These are phyloP conservation scores for Aphanomyces invadans DNA, from an alignment of 352 stramenopile genomes.

Conservation along the genomic window DNA sequence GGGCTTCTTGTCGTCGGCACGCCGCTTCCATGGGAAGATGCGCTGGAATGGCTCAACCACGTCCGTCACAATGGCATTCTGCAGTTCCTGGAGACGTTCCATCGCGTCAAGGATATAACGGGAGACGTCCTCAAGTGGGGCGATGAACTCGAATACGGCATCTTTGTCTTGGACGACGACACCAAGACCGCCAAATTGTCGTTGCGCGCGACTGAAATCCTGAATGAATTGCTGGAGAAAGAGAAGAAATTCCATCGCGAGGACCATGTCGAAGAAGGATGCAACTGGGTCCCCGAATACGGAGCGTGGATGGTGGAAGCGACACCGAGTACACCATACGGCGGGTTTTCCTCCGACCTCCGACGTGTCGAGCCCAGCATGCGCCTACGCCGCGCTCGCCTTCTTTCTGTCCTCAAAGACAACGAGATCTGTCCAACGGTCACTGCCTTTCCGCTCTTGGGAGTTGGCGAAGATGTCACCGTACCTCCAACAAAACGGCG, in stretches of 20 bases:
- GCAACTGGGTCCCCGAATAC: slow-evolving; percentile 98
- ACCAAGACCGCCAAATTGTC: slow-evolving; percentile 84
- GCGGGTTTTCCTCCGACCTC: slow-evolving; percentile 91
- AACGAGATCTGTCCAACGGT: slow-evolving; percentile 97
- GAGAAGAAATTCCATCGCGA: slow-evolving; percentile 49
- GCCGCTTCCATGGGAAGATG: slow-evolving; percentile 93
- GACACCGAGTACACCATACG: slow-evolving; percentile 91
- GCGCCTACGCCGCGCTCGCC: slow-evolving; percentile 89
- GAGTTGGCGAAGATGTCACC: slow-evolving; percentile 87
- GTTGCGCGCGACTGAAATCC: slow-evolving; percentile 91
- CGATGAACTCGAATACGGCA: slow-evolving; percentile 98
- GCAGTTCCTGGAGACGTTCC: slow-evolving; percentile 97
- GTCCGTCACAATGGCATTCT: slow-evolving; percentile 92
- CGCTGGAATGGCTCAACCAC: slow-evolving; percentile 92
- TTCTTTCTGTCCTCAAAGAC: slow-evolving; percentile 88
- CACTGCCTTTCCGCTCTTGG: slow-evolving; percentile 95
- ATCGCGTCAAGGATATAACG: slow-evolving; percentile 92
- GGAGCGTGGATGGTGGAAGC: slow-evolving; percentile 99
- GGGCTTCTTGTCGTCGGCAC: slow-evolving; percentile 87
- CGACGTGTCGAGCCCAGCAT: slow-evolving; percentile 97
- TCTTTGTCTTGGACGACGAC: slow-evolving; percentile 91
- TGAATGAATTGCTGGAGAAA: slow-evolving; percentile 89
- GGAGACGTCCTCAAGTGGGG: slow-evolving; percentile 95
- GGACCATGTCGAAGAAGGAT: slow-evolving; percentile 75
- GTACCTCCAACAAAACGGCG: slow-evolving; percentile 43